phyloP scores from a whole-genome alignment of 2,329 filamentous ascomycete species.

The Neofusicoccum ribis region DNA sequence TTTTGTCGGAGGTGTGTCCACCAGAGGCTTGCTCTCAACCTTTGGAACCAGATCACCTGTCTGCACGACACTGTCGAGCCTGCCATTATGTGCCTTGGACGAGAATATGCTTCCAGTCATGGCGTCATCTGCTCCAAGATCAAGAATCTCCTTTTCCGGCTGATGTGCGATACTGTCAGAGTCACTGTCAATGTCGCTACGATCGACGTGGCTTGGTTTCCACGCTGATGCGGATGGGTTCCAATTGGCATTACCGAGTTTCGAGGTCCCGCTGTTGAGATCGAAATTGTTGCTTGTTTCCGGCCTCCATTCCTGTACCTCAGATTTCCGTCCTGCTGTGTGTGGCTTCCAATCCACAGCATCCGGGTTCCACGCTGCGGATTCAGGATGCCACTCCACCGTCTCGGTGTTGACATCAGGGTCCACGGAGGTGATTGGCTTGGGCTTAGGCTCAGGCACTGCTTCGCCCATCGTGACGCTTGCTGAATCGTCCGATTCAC shows the following conservation, averaged over 20 bases:
- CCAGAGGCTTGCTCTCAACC: not conserved
- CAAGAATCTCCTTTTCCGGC: slow-evolving; percentile 7
- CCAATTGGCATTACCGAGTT: not conserved
- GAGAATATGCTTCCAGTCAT: not conserved
- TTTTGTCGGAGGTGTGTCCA: not conserved
- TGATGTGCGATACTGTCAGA: not conserved
- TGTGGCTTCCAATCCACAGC: not conserved
- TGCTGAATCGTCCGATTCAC: not conserved
- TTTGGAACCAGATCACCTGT: not conserved
- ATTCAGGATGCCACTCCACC: not conserved
- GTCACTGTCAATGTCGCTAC: slow-evolving; percentile 1
- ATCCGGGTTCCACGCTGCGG: slow-evolving; percentile 4
- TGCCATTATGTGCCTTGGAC: not conserved
- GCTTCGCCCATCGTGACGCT: slow-evolving; percentile 2
- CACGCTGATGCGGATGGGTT: not conserved
- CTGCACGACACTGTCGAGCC: not conserved
- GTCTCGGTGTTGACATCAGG: not conserved
- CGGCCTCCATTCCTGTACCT: too few relatives aligned
- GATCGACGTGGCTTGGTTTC: not conserved
- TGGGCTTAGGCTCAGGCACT: not conserved
- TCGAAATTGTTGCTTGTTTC: not conserved
- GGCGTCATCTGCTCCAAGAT: slow-evolving; percentile 2
- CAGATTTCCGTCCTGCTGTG: not conserved
- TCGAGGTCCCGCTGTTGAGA: not conserved
- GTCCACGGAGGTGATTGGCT: not conserved